phyloP scores from a whole-genome alignment of 2,329 filamentous ascomycete genomes.

The Emergomyces pasteurianus region DNA sequence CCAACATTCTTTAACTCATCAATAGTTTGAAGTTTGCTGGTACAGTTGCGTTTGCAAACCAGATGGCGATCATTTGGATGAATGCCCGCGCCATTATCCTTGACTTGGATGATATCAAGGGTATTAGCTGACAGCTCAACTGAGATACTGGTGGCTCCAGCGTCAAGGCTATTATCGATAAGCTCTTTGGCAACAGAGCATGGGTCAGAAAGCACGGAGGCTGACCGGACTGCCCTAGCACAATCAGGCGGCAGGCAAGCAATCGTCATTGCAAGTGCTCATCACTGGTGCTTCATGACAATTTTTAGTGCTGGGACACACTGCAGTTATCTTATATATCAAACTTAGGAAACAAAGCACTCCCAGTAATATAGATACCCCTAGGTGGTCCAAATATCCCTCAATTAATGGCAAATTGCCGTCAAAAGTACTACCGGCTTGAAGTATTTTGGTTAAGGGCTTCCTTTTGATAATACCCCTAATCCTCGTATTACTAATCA shows the following conservation, averaged over 20 bases:
- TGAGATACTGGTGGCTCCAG: slow-evolving; percentile 44
- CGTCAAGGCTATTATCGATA: slow-evolving; percentile 56
- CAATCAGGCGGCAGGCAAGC: slow-evolving; percentile 30
- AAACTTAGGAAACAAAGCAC: not conserved
- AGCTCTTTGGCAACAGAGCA: slow-evolving; percentile 52
- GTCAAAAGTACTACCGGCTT: not conserved
- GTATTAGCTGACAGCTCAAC: slow-evolving; percentile 49
- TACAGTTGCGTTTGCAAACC: slow-evolving; percentile 47
- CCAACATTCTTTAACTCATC: slow-evolving; percentile 45
- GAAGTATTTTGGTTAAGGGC: no score
- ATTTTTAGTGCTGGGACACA: not conserved
- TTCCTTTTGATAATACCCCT: no score
- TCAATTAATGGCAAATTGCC: not conserved
- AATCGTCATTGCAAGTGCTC: slow-evolving; percentile 32
- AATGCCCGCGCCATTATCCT: slow-evolving; percentile 53
- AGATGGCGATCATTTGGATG: slow-evolving; percentile 41
- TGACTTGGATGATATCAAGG: slow-evolving; percentile 50
- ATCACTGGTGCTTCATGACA: not conserved
- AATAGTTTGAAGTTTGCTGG: slow-evolving; percentile 50
- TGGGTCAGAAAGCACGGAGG: slow-evolving; percentile 45
- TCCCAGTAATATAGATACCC: not conserved
- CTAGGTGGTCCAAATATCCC: not conserved
- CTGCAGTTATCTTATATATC: no score
- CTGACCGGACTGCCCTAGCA: slow-evolving; percentile 43
- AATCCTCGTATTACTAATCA: no score